phyloP scores from a whole-genome alignment of 2,329 filamentous ascomycete species.

The Diaporthe citrichinensis region DNA sequence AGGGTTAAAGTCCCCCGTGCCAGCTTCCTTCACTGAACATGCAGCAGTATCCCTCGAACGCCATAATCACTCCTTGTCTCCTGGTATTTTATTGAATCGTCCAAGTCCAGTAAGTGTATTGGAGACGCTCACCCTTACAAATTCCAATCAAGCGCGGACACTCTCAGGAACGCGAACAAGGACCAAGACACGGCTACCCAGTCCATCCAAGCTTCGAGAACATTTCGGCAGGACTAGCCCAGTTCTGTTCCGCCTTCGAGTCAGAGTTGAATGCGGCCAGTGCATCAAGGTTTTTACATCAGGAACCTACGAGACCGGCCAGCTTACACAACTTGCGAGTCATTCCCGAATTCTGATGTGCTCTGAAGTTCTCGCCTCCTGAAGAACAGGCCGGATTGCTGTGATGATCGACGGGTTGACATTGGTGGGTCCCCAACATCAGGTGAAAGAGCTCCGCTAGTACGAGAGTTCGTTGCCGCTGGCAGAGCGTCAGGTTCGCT shows the following conservation, averaged over 20 bases:
- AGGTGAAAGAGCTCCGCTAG: conserved; percentile 16
- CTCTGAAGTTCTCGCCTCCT: conserved; percentile 30
- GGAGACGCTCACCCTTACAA: background rate
- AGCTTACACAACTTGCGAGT: conserved; percentile 28
- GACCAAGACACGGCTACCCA: background rate
- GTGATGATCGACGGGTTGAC: conserved; percentile 14
- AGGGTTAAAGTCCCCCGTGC: background rate
- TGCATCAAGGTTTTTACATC: conserved; percentile 16
- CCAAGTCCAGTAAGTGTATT: background rate
- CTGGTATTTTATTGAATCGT: background rate
- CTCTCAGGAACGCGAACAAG: background rate
- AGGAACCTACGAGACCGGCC: background rate
- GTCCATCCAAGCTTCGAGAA: conserved; percentile 28
- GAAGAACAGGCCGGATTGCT: conserved; percentile 17
- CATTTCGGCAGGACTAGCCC: conserved; percentile 3
- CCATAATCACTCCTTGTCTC: background rate
- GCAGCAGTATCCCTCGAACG: background rate
- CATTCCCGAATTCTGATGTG: conserved; percentile 31
- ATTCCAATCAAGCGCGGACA: background rate
- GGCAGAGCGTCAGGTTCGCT: conserved; percentile 14
- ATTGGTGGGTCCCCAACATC: conserved; percentile 23
- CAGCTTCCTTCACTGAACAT: background rate
- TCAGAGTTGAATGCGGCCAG: conserved; percentile 16
- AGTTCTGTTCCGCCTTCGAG: conserved; percentile 18
- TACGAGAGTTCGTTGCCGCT: conserved; percentile 9